These are phyloP conservation scores for Ceratocystiopsis minuta DNA, from an alignment of 2,329 filamentous ascomycete genomes.

Conservation along the genomic window DNA sequence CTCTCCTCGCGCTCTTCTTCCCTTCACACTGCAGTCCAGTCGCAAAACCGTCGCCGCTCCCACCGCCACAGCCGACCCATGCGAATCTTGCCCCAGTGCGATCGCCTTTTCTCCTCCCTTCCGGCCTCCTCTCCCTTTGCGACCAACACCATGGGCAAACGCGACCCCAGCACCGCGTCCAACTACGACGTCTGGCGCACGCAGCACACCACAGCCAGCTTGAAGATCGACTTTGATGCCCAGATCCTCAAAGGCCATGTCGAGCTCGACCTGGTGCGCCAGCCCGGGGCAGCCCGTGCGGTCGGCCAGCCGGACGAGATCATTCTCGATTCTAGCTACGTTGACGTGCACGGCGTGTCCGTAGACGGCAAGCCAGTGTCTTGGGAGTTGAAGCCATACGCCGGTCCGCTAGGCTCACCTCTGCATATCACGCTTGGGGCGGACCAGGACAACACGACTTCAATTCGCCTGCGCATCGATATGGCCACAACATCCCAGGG, in stretches of 20 bases:
- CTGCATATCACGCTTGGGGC: slow-evolving; percentile 44
- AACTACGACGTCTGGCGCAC: slow-evolving; percentile 85
- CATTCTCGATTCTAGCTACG: slow-evolving; percentile 71
- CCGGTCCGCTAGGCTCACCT: slow-evolving; percentile 58
- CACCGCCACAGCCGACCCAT: no score
- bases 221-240: slow-evolving; percentile 68
- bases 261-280: slow-evolving; percentile 55
- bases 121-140: background rate
- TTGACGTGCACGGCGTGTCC: slow-evolving; percentile 55
- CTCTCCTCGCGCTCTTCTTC: no score
- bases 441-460: slow-evolving; percentile 31
- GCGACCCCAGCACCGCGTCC: slow-evolving; percentile 78
- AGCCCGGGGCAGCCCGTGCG: slow-evolving; percentile 26
- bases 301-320: slow-evolving; percentile 52
- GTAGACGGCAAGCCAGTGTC: slow-evolving; percentile 44
- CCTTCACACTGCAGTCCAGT: no score
- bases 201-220: slow-evolving; percentile 62
- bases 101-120: no score
- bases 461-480: slow-evolving; percentile 42
- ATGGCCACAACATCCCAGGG: slow-evolving; percentile 73
- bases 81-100: no score
- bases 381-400: slow-evolving; percentile 53
- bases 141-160: slow-evolving; percentile 12
- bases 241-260: slow-evolving; percentile 65
- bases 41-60: no score